A percentile compares a stretch with the other conserved stretches of the same genome.
Evolutionary conservation across 2,329 filamentous ascomycete genomes (phyloP).

Genomic region (Beauveria sp.): DNA sequence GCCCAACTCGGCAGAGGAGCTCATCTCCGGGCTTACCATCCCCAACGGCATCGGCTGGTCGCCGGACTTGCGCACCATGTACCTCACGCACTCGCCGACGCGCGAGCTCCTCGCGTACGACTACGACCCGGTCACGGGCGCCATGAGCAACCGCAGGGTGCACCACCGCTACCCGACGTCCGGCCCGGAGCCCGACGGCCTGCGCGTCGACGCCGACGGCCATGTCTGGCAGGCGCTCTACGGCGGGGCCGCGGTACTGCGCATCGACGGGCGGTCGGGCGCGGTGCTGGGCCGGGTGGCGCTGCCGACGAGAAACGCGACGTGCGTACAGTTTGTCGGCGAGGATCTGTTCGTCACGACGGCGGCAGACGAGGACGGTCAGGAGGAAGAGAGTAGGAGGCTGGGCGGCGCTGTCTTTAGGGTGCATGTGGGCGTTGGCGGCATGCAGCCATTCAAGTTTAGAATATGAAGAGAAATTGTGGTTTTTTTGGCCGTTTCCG

Average conservation of each 20-base stretch:
- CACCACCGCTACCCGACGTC: conserved; percentile 58
- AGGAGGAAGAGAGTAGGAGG: conserved; percentile 44
- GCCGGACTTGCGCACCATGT: conserved; percentile 62
- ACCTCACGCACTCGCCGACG: conserved; percentile 72
- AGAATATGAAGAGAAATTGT: conserved; percentile 32
- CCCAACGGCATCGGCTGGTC: conserved; percentile 85
- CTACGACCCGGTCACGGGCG: conserved; percentile 57
- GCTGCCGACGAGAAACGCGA: conserved; percentile 71
- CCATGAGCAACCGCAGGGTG: conserved; percentile 58
- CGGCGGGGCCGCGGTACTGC: conserved; percentile 66
- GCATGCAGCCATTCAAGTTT: conserved; percentile 57
- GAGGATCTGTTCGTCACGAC: conserved; percentile 71
- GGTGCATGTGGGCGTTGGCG: conserved; percentile 66
- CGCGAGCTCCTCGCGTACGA: conserved; percentile 67
- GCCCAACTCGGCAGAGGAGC: conserved; percentile 48
- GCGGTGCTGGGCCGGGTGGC: conserved; percentile 65
- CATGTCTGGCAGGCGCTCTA: conserved; percentile 86
- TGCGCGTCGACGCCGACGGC: conserved; percentile 76
- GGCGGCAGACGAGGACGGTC: conserved; percentile 53
- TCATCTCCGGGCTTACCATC: conserved; percentile 61
- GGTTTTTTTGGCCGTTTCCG: too few species aligned
- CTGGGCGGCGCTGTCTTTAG: conserved; percentile 66
- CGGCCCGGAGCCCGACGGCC: conserved; percentile 68
- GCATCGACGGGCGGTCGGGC: conserved; percentile 58
- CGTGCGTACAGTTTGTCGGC: conserved; percentile 74